Base-by-base conservation (phyloP, 1,284 basidiomycete species). In the Entoloma clypeatum region DNA sequence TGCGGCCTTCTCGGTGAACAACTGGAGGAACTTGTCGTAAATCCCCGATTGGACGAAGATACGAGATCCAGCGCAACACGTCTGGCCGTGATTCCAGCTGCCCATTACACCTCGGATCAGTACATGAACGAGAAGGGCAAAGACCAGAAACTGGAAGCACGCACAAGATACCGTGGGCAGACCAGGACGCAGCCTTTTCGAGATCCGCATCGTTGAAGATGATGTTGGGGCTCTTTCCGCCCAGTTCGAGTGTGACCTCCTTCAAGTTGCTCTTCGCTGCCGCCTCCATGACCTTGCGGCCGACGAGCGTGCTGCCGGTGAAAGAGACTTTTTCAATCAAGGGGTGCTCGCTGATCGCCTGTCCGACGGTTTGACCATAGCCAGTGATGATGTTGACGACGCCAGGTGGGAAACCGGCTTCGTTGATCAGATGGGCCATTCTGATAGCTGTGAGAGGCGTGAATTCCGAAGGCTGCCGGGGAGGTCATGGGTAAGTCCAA, bases 181-280 rank as follows among this genome's bases (percentile, higher is more conserved):
- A 74, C 86, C 90, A 94, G 50, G 77, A 72, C 36, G 91, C 77
- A 25, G 90, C 87, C 58, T 85, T 74, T 2, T 89, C 83, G 38
- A 94, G 52, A 53, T 85, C 74, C 0, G 80, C 79, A 51, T 86
- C 83, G 46, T 86, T 69, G 48, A 79, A 85, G 48, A 86, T 70
- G 57, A 86, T 75, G 59, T 81, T 87, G 14, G 91, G 87, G 44
- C 81, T 84, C 75, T 95, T 96, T 27, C 92, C 92, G 28, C 92
- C 92, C 36, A 97, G 77, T 67, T 96, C 92, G 54, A 95, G 79
- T 4, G 90, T 91, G 41, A 95, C 85, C 35, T 77, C 79, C 72
- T 94, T 95, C 54, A 96, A 64, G 63, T 96, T 93, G 36, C 75
- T 81, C 65, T 82, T 79, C 3, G 90, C 81, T 1, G 92, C 81